A percentile compares a stretch with the other conserved stretches of the same genome.
Conservation (phyloP, 169 alveolate genomes). For the Plasmodium ovale region DNA sequence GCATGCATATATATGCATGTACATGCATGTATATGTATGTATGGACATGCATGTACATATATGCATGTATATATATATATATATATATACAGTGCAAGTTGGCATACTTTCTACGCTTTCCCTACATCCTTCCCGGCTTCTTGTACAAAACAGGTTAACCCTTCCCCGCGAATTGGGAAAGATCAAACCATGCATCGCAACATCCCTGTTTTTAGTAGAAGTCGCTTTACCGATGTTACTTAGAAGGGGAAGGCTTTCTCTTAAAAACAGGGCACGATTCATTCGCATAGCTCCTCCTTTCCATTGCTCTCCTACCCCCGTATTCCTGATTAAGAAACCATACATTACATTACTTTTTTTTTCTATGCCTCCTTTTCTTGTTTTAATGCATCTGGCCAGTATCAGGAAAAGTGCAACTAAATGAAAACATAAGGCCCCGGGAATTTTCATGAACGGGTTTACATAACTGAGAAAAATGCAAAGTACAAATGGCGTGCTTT, state of each 20-base stretch:
- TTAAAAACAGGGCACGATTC: neutral
- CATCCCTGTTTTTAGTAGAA: neutral
- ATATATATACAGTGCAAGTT: too few relatives aligned
- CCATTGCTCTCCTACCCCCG: neutral
- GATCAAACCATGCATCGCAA: neutral
- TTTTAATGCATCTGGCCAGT: slow-evolving; percentile 50
- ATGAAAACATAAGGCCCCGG: neutral
- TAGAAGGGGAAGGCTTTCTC: too few relatives aligned
- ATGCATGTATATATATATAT: too few relatives aligned
- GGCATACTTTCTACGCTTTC: neutral
- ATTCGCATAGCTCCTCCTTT: neutral
- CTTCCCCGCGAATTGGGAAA: neutral
- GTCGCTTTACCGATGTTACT: neutral
- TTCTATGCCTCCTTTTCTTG: neutral
- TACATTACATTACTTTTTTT: neutral
- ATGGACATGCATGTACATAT: neutral
- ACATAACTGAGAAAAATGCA: slow-evolving; percentile 1
- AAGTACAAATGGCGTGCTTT: neutral
- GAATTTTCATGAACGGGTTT: slow-evolving; percentile 33
- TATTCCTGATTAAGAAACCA: neutral
- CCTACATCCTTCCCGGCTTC: neutral
- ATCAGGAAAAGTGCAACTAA: slow-evolving; percentile 3
- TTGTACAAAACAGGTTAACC: slow-evolving; percentile 6
- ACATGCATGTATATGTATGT: neutral
- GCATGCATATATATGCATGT: neutral